These are phyloP conservation scores for Remersonia thermophila DNA, from an alignment of 2,329 filamentous ascomycete species.

Conservation along the genomic window DNA sequence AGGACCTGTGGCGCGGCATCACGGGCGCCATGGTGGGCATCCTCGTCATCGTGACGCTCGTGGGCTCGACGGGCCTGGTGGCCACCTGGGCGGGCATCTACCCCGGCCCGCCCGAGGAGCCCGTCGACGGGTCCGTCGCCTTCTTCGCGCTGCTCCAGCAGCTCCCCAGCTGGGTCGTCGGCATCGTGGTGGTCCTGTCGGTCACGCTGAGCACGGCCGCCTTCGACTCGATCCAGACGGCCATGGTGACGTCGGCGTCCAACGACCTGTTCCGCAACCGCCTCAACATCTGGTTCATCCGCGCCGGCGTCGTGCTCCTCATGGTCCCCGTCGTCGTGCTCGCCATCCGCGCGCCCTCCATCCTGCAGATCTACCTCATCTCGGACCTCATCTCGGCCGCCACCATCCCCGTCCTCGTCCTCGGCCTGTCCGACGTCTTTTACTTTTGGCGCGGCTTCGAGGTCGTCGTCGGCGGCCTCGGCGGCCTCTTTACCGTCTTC, in stretches of 20 bases:
- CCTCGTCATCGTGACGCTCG: conserved; percentile 57
- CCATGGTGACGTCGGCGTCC: conserved; percentile 74
- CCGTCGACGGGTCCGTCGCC: conserved; percentile 51
- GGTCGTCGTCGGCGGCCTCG: conserved; percentile 64
- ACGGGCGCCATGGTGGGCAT: conserved; percentile 54
- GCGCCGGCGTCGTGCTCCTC: conserved; percentile 54
- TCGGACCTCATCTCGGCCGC: conserved; percentile 68
- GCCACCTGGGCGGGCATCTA: conserved; percentile 68
- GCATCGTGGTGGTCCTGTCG: conserved; percentile 70
- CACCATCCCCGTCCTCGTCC: conserved; percentile 59
- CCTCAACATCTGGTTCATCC: conserved; percentile 63
- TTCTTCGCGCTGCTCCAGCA: conserved; percentile 64
- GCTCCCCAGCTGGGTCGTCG: conserved; percentile 70
- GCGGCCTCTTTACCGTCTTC: conserved; percentile 68
- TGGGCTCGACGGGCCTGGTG: conserved; percentile 61
- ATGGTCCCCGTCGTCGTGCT: conserved; percentile 65
- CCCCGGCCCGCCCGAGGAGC: conserved; percentile 37
- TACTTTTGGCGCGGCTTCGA: conserved; percentile 75
- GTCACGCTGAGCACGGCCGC: conserved; percentile 64
- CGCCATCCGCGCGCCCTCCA: conserved; percentile 59
- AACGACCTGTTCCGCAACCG: conserved; percentile 79
- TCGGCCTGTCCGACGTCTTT: conserved; percentile 53
- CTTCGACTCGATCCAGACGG: conserved; percentile 70
- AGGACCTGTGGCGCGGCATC: conserved; percentile 63
- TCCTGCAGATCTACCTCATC: conserved; percentile 73